These are phyloP conservation scores for Staphylotrichum tortipilum DNA, from an alignment of 495 filamentous ascomycete species.

Conservation along the genomic window DNA sequence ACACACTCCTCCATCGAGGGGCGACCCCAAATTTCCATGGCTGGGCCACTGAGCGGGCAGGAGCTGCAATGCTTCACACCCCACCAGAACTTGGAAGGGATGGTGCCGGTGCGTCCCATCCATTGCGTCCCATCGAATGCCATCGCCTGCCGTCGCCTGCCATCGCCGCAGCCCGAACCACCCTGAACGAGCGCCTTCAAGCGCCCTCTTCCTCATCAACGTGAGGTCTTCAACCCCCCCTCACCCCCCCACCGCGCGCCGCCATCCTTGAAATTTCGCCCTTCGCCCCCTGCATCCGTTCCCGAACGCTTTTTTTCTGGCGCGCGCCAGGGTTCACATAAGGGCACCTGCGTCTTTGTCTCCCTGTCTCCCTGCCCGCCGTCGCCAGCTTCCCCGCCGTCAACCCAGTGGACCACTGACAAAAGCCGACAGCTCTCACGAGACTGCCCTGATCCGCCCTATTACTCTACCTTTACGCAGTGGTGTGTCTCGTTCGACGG, in stretches of 20 bases:
- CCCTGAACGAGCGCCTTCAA: no score
- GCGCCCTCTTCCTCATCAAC: no score
- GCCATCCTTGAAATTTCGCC: background rate
- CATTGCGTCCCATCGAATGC: slow-evolving; percentile 2
- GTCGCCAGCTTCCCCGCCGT: no score
- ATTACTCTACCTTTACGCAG: background rate
- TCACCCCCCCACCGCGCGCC: background rate
- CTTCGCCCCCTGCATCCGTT: slow-evolving; percentile 6
- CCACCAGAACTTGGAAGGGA: slow-evolving; percentile 11
- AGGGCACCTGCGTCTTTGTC: slow-evolving; percentile 2
- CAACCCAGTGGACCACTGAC: background rate
- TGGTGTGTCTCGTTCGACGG: background rate
- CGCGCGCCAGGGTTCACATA: background rate
- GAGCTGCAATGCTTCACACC: slow-evolving; percentile 19
- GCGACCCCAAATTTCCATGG: slow-evolving; percentile 3
- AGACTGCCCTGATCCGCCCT: background rate
- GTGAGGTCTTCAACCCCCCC: background rate
- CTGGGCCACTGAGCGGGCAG: slow-evolving; percentile 13
- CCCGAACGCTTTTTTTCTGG: background rate
- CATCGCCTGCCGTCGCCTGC: no score
- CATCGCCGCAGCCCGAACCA: no score
- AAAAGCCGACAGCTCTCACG: slow-evolving; percentile 6
- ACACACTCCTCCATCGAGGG: background rate
- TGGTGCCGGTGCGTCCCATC: background rate
- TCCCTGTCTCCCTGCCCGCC: no score